phyloP scores from a whole-genome alignment of 2,329 filamentous ascomycete genomes.

The Claviceps paspali region DNA sequence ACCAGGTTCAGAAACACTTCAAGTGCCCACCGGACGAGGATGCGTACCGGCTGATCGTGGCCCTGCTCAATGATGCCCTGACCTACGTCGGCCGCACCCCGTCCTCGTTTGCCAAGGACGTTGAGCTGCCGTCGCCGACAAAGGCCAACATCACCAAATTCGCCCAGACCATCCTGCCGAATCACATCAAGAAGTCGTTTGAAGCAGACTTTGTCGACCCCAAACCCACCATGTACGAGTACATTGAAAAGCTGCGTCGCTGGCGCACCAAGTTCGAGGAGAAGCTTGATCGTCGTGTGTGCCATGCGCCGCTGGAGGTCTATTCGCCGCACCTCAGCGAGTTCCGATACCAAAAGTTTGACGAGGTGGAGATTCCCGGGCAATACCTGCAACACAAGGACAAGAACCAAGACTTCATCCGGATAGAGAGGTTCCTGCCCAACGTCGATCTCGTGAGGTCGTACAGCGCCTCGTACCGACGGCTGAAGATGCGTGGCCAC shows the following conservation, averaged over 20 bases:
- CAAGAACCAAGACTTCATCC: slow-evolving; percentile 97
- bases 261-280: slow-evolving; percentile 98
- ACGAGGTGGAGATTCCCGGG: slow-evolving; percentile 93
- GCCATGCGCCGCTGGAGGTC: slow-evolving; percentile 60
- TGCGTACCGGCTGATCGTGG: slow-evolving; percentile 93
- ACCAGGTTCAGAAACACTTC: slow-evolving; percentile 97
- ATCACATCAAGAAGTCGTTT: slow-evolving; percentile 90
- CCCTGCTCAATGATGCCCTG: slow-evolving; percentile 84
- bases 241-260: slow-evolving; percentile 88
- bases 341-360: slow-evolving; percentile 94
- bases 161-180: slow-evolving; percentile 85
- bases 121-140: slow-evolving; percentile 77
- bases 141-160: slow-evolving; percentile 96
- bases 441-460: slow-evolving; percentile 86
- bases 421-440: slow-evolving; percentile 91
- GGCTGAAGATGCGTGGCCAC: slow-evolving; percentile 90
- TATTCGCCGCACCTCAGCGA: slow-evolving; percentile 89
- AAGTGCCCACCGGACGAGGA: slow-evolving; percentile 98
- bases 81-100: slow-evolving; percentile 85
- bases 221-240: slow-evolving; percentile 96
- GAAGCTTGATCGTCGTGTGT: slow-evolving; percentile 74
- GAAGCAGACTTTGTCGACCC: slow-evolving; percentile 92
- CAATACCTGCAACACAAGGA: slow-evolving; percentile 96
- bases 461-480: slow-evolving; percentile 79
- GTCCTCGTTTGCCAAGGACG: slow-evolving; percentile 72